A percentile compares a stretch with the other conserved stretches of the same genome.
These are phyloP conservation scores for Cladosporium cucumerinum DNA, from an alignment of 2,329 filamentous ascomycete species.

Conservation along the genomic window DNA sequence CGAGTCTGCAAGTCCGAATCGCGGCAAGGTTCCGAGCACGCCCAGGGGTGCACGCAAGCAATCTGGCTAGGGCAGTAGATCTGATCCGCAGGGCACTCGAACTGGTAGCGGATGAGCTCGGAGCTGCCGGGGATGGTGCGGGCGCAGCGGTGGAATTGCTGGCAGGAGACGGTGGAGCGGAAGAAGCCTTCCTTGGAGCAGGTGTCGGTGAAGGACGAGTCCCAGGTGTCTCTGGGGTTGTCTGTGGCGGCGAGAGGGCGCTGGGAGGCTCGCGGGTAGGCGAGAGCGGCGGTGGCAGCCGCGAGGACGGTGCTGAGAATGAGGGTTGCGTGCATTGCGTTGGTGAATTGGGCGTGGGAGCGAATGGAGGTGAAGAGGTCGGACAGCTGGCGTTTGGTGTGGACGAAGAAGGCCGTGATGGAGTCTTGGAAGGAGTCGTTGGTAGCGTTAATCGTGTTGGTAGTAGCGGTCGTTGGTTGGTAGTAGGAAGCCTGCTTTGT, in stretches of 20 bases:
- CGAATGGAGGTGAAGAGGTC: background rate
- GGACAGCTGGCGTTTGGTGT: constrained; percentile 1
- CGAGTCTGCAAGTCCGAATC: background rate
- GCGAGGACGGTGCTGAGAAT: constrained; percentile 14
- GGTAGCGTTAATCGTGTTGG: background rate
- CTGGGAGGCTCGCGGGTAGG: constrained; percentile 13
- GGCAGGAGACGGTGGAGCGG: constrained; percentile 9
- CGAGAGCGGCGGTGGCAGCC: constrained; percentile 8
- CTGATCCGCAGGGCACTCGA: constrained; percentile 12
- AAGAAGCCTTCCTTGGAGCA: constrained; percentile 14
- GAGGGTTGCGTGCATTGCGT: constrained; percentile 15
- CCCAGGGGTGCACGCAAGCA: constrained; percentile 13
- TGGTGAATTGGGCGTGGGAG: constrained; percentile 5
- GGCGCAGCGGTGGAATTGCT: constrained; percentile 13
- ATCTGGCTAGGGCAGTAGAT: constrained; percentile 15
- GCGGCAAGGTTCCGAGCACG: constrained; percentile 9
- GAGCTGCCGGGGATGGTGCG: constrained; percentile 8
- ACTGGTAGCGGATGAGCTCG: constrained; percentile 14
- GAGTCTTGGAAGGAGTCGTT: background rate
- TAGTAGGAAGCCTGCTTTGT: background rate
- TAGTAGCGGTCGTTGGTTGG: background rate
- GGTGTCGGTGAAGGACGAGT: constrained; percentile 13
- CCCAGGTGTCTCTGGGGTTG: constrained; percentile 12
- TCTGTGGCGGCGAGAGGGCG: constrained; percentile 14
- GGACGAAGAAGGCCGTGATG: background rate